Base-by-base conservation (phyloP, 2,329 filamentous ascomycete genomes). In the Aspergillus quadricinctus region DNA sequence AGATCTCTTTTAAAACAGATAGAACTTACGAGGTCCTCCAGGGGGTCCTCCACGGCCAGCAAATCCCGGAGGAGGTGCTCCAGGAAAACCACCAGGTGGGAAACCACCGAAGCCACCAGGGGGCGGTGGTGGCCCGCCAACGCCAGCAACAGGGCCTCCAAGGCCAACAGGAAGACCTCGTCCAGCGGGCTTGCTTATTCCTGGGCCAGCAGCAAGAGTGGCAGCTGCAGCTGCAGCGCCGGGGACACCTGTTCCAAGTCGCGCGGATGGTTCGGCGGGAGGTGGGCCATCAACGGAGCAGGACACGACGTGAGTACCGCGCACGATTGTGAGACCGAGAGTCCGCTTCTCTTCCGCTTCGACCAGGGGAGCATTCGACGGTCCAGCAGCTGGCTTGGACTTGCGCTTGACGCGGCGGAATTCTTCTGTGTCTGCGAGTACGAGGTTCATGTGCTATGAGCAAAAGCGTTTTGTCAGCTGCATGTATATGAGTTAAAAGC, bases 381-480 rank as follows among this genome's bases (percentile, higher is more conserved):
- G 82, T 55, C 82, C 81, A 63, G 86, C 81, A 51, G 74, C 68
- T 49, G 75, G 72, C 79, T 94, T 95, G 66, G 85, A 85, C 80
- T 89, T 93, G 76, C 89, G 85, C 81, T 94, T 95, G 61, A 93
- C 88, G 72, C 89, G 89, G 74, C 92, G 89, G 77, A 96, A 97
- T 76, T 97, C 93, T 83, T 99, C 94, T 65, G 94, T 97, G 72
- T 99, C 94, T 77, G 93, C 94, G 61, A 99, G 89, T 60, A 99
- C 94, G 64, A 99, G 85, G 76, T 99, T 99, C 94, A 99, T 99
- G 78, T 99, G 94, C 92, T 96, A 64, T 17, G 17, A 17, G 14
- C 17, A 50, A 53, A 59, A 37, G 40, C 1, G 3, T 41, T 40
- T 23, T 25, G 10, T 46, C 11, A 46, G 43, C 21, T 14, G 23